These are phyloP conservation scores for Podospora didyma DNA, from an alignment of 495 filamentous ascomycete species.

Conservation along the genomic window DNA sequence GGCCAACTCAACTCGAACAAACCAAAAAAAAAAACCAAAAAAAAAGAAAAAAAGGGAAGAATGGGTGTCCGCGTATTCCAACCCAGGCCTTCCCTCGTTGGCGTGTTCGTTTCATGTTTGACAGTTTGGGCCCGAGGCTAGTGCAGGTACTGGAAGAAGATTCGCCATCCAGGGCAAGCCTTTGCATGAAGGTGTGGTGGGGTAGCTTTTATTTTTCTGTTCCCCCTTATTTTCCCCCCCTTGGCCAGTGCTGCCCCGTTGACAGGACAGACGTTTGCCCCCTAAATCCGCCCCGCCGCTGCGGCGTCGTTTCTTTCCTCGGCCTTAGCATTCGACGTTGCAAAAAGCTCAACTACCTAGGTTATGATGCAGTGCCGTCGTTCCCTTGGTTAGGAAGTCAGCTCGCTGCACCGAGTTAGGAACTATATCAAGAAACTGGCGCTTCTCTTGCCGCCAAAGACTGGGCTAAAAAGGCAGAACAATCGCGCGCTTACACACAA, in stretches of 20 bases:
- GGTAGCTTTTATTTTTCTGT: neutral
- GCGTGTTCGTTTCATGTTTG: neutral
- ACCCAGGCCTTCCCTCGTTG: neutral
- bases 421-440: neutral
- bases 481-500: neutral
- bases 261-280: neutral
- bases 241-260: neutral
- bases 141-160: neutral
- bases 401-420: neutral
- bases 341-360: too few relatives aligned
- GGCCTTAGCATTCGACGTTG: neutral
- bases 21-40: too few relatives aligned
- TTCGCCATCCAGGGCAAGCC: neutral
- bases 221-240: neutral
- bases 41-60: too few relatives aligned
- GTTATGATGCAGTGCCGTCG: too few relatives aligned
- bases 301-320: neutral
- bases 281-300: neutral
- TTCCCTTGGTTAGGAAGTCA: neutral
- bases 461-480: neutral
- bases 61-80: too few relatives aligned
- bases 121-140: neutral
- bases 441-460: neutral
- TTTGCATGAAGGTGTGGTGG: neutral
- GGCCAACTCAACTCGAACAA: too few relatives aligned